These are phyloP conservation scores for Clonostachys rhizophaga DNA, from an alignment of 2,329 filamentous ascomycete genomes.

Conservation along the genomic window DNA sequence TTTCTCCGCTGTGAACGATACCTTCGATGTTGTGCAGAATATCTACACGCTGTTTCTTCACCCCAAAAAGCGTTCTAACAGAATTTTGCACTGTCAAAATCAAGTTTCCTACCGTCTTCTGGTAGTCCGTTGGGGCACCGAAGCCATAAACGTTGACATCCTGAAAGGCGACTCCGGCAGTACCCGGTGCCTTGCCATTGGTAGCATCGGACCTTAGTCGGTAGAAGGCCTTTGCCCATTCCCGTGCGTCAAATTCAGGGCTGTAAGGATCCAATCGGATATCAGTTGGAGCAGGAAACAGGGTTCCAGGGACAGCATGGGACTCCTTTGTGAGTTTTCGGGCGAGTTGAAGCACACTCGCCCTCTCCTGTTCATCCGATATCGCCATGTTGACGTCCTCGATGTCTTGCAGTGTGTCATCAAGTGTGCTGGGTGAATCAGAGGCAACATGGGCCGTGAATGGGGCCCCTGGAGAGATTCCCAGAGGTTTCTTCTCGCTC, in stretches of 20 bases:
- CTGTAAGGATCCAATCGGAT: conserved; percentile 23
- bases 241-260: conserved; percentile 42
- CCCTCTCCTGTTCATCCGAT: too few species aligned
- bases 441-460: too few species aligned
- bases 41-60: conserved; percentile 25
- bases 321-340: too few species aligned
- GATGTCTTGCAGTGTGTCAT: too few species aligned
- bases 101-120: conserved; percentile 32
- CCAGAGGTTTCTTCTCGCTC: too few species aligned
- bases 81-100: conserved; percentile 11
- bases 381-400: too few species aligned
- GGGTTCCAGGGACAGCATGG: not conserved
- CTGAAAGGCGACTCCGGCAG: conserved; percentile 31
- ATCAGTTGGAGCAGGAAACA: not conserved
- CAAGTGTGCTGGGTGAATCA: too few species aligned
- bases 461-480: too few species aligned
- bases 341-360: too few species aligned
- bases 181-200: conserved; percentile 15
- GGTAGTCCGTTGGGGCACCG: conserved; percentile 32
- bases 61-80: conserved; percentile 13
- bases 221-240: conserved; percentile 22
- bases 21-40: conserved; percentile 46
- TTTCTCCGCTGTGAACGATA: conserved; percentile 47
- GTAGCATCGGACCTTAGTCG: conserved; percentile 10
- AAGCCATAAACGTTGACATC: conserved; percentile 36